Percentiles rank a stretch among this genome's conserved stretches.
These are phyloP conservation scores for Teunomyces kruisii DNA, from an alignment of 805 yeast genomes.

Conservation along the genomic window DNA sequence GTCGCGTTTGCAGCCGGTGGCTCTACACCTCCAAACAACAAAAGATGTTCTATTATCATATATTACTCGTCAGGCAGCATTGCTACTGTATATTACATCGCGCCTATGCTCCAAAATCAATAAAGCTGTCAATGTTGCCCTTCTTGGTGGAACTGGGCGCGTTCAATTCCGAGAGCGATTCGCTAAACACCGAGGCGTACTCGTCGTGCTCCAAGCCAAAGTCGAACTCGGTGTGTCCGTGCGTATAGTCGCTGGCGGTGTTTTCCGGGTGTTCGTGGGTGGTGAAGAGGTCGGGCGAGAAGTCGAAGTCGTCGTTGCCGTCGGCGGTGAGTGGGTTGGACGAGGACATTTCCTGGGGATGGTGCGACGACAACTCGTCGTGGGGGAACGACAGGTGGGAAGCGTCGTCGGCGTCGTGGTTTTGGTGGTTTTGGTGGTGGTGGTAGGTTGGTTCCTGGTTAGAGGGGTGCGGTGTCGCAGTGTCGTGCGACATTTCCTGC, in stretches of 20 bases:
- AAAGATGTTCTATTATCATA: too few species aligned
- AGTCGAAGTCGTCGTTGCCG: neutral
- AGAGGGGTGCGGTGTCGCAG: constrained; percentile 7
- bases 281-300: constrained; percentile 1
- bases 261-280: constrained; percentile 1
- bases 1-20: too few species aligned
- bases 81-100: too few species aligned
- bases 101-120: constrained; percentile 13
- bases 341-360: neutral
- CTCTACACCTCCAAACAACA: too few species aligned
- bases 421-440: constrained; percentile 6
- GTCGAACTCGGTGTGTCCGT: constrained; percentile 11
- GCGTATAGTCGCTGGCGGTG: constrained; percentile 5
- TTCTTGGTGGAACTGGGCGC: constrained; percentile 8
- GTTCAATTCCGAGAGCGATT: constrained; percentile 3
- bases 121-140: constrained; percentile 22
- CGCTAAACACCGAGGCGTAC: constrained; percentile 4
- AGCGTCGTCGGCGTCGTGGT: neutral
- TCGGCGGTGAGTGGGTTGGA: neutral
- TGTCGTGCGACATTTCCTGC: neutral
- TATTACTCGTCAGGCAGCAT: too few species aligned
- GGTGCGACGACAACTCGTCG: neutral
- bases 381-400: neutral
- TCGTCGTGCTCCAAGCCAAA: constrained; percentile 5
- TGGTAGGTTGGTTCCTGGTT: neutral